These are phyloP conservation scores for Mycena filopes DNA, from an alignment of 768 basidiomycete species.

Conservation along the genomic window DNA sequence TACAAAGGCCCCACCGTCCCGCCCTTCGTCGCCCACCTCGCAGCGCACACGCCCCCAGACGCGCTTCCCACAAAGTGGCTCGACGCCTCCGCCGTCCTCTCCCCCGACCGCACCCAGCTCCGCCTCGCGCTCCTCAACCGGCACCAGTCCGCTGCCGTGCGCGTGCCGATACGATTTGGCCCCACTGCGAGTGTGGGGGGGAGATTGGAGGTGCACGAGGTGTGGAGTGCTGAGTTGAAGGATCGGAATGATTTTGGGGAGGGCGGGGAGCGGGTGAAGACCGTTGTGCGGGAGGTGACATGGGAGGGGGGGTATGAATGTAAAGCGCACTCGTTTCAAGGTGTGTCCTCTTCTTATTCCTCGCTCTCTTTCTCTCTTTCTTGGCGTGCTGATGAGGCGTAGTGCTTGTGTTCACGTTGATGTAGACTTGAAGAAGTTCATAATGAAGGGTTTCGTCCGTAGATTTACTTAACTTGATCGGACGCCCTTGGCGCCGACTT, in stretches of 20 bases:
- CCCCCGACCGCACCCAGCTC: constrained; percentile 47
- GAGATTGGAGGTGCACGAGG: constrained; percentile 56
- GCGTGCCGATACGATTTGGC: constrained; percentile 51
- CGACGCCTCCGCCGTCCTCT: constrained; percentile 60
- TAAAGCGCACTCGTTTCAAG: constrained; percentile 61
- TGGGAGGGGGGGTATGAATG: constrained; percentile 51
- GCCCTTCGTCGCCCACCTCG: constrained; percentile 57
- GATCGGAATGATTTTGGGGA: constrained; percentile 53
- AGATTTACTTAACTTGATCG: too few species aligned
- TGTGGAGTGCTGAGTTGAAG: constrained; percentile 60
- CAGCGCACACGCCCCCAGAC: constrained; percentile 43
- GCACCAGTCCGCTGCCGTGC: constrained; percentile 50
- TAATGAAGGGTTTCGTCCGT: too few species aligned
- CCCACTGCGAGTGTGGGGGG: constrained; percentile 38
- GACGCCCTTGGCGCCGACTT: too few species aligned
- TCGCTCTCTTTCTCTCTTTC: not conserved
- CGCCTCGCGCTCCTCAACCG: constrained; percentile 66
- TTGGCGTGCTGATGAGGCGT: not conserved
- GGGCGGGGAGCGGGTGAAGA: constrained; percentile 51
- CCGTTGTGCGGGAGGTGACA: constrained; percentile 37
- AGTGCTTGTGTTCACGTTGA: constrained; percentile 11
- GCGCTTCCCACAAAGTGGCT: constrained; percentile 55
- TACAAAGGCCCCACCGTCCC: constrained; percentile 63
- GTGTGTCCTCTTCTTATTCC: constrained; percentile 42
- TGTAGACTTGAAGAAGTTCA: too few species aligned